Base-by-base conservation (phyloP, 1,139 yeast genomes). In the Nakaseomyces sp. region DNA sequence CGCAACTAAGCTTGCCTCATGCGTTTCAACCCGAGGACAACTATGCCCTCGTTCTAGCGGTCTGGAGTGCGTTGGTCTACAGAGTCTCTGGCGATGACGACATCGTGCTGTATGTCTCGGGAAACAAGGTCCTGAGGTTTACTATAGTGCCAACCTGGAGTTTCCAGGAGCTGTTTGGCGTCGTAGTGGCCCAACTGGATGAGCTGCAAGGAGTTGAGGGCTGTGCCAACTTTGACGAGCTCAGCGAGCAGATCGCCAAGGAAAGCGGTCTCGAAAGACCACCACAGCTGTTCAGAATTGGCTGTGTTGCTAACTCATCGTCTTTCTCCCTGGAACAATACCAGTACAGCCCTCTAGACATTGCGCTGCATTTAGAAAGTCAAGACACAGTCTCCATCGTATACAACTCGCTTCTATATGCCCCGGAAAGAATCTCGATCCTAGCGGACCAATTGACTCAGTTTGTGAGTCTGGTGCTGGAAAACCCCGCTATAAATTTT, bases 11-110 rank as follows among this genome's bases (percentile, higher is more conserved):
- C 25, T 24, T 32, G 45, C 49, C 57, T 3, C 45, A 50, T n/a
- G 29, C 47, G 5, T 59, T 57, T 10, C 47, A 55, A 13, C 2
- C 25, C 15, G 24, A 6, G 36, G 18, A 26, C 29, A 61, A 62
- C 36, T 84, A 81, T 60, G 61, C 72, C 25, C 64, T 74, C 17
- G 79, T 81, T 0, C 71, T 87, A 47, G 70, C 95, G n/a, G 76
- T 76, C 1, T 85, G 81, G 67, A 77, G 82, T 22, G 77, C 82
- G 1, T 70, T 91, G 46, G 72, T 86, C 32, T 81, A 76, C 64
- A 74, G 97, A 60, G 70, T 86, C 45, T 83, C 96, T 4, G 97
- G 96, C 22, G 97, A 91, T 60, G 96, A 88, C 51, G 97, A 91
- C 57, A 79, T 91, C 44, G 81, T 84, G n/a, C 67, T 91, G 49